These are phyloP conservation scores for Cruciata laevipes DNA, from an alignment of 257 asterid species.

Conservation along the genomic window DNA sequence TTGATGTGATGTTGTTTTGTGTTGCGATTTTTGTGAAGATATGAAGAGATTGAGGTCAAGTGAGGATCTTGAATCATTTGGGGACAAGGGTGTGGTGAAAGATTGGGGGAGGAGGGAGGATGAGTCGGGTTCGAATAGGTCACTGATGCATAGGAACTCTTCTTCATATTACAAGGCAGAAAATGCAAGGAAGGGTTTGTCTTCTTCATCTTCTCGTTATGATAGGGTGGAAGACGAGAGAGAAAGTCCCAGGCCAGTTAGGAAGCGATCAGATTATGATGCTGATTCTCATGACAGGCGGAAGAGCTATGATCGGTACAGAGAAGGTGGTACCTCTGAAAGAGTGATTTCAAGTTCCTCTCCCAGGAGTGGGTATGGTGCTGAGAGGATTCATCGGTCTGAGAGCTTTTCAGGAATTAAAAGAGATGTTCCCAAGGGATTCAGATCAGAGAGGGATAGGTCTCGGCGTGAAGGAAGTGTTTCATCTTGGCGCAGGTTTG, in stretches of 20 bases:
- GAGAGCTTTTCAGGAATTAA: constrained; percentile 84
- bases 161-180: constrained; percentile 71
- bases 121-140: constrained; percentile 48
- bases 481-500: constrained; percentile 83
- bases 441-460: constrained; percentile 93
- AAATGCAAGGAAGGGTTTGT: constrained; percentile 54
- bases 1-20: constrained; percentile 9
- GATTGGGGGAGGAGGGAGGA: constrained; percentile 90
- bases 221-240: constrained; percentile 78
- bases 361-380: constrained; percentile 59
- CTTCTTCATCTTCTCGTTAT: constrained; percentile 71
- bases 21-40: constrained; percentile 8
- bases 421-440: constrained; percentile 90
- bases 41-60: constrained; percentile 91
- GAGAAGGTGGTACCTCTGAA: constrained; percentile 45
- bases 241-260: constrained; percentile 53
- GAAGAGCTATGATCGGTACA: constrained; percentile 60
- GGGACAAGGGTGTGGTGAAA: constrained; percentile 60
- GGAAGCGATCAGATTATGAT: constrained; percentile 69
- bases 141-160: constrained; percentile 61
- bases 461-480: constrained; percentile 74
- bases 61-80: constrained; percentile 73
- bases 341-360: constrained; percentile 65
- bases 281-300: constrained; percentile 61
- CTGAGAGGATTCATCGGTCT: constrained; percentile 64